phyloP scores from a whole-genome alignment of 2,329 filamentous ascomycete genomes.

The Leptographium radiaticola region DNA sequence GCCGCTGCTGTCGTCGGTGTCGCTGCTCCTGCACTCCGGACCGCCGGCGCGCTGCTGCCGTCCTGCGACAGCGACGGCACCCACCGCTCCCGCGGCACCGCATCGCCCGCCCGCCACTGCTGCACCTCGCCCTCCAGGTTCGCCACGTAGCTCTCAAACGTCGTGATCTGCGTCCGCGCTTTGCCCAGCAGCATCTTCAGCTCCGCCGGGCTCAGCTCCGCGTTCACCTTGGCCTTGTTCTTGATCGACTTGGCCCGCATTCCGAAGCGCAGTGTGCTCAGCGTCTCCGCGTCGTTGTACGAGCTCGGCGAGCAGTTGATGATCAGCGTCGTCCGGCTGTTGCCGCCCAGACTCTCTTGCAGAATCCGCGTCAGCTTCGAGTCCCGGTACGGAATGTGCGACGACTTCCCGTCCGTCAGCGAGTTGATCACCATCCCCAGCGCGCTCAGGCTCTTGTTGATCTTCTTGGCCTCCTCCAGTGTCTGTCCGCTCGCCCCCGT shows the following conservation, averaged over 20 bases:
- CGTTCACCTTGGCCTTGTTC: constrained; percentile 99
- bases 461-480: constrained; percentile 97
- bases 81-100: constrained; percentile 84
- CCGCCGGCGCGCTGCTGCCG: constrained; percentile 24
- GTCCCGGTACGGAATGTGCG: constrained; percentile 91
- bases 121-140: constrained; percentile 75
- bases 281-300: constrained; percentile 92
- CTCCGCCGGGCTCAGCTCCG: constrained; percentile 88
- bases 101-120: constrained; percentile 76
- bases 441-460: constrained; percentile 98
- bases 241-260: constrained; percentile 97
- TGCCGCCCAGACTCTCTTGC: constrained; percentile 94
- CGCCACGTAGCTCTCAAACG: constrained; percentile 76
- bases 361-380: constrained; percentile 95
- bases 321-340: constrained; percentile 94
- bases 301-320: constrained; percentile 99
- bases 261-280: constrained; percentile 86
- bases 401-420: constrained; percentile 91
- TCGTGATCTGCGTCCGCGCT: constrained; percentile 77
- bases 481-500: constrained; percentile 96
- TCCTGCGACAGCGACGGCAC: constrained; percentile 46
- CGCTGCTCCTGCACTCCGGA: constrained; percentile 39
- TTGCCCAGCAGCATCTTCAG: constrained; percentile 89
- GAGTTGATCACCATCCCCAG: constrained; percentile 99
- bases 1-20: constrained; percentile 18